These are phyloP conservation scores for Trichosporon sp. DNA, from an alignment of 1,284 basidiomycete genomes.

Conservation along the genomic window DNA sequence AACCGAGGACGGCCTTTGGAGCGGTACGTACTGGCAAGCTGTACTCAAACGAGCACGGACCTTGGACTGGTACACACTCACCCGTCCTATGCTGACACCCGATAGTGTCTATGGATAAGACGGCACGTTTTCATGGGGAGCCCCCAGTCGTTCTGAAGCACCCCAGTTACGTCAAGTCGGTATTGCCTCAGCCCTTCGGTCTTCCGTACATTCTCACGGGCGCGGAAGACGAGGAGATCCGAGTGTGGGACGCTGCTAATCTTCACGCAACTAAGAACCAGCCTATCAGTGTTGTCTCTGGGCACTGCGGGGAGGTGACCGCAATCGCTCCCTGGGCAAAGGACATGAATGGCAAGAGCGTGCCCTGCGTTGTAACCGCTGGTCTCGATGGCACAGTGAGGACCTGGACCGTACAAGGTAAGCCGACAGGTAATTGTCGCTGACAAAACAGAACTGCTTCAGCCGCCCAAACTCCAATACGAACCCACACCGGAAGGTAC, in stretches of 20 bases:
- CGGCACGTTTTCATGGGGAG: conserved; percentile 59
- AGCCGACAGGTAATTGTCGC: conserved; percentile 27
- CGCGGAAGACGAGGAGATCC: conserved; percentile 68
- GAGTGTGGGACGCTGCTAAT: conserved; percentile 56
- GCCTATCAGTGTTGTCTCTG: conserved; percentile 62
- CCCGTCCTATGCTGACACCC: not conserved
- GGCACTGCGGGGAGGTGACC: conserved; percentile 80
- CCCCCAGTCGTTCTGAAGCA: conserved; percentile 55
- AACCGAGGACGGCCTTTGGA: conserved; percentile 70
- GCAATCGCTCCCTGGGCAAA: conserved; percentile 67
- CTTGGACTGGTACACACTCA: conserved; percentile 69
- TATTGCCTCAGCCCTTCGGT: conserved; percentile 64
- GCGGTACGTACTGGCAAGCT: conserved; percentile 64
- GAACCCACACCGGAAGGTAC: conserved; percentile 20
- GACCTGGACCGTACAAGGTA: conserved; percentile 71
- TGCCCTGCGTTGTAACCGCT: conserved; percentile 63
- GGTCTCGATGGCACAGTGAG: conserved; percentile 80
- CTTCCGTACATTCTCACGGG: conserved; percentile 61
- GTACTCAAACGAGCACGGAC: conserved; percentile 58
- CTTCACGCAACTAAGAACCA: conserved; percentile 13
- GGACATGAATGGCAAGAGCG: conserved; percentile 50
- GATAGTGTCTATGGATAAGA: conserved; percentile 79
- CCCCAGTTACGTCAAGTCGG: conserved; percentile 62
- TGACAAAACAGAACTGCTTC: conserved; percentile 32
- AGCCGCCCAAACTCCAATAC: conserved; percentile 33